Evolutionary conservation across 768 basidiomycete genomes (phyloP).

Genomic region (Cyclocybe aegerita): DNA sequence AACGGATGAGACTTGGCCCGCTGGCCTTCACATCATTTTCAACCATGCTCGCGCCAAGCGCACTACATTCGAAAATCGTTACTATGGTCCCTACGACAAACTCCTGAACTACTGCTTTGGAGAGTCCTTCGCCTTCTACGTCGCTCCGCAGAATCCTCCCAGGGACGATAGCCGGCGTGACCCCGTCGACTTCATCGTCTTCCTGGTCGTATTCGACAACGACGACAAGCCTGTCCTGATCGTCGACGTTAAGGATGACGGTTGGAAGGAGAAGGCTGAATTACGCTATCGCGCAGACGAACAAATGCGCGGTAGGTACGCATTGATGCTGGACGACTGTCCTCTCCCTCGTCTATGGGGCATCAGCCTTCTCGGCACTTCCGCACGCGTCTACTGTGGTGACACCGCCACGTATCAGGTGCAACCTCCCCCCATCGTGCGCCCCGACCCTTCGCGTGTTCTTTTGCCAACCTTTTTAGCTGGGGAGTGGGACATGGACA

Average conservation of each 20-base stretch:
- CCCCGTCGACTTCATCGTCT: constrained; percentile 8
- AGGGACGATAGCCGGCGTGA: neutral
- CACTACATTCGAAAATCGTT: constrained; percentile 8
- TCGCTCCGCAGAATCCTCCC: constrained; percentile 9
- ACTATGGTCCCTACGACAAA: constrained; percentile 16
- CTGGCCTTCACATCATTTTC: constrained; percentile 7
- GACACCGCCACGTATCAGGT: constrained; percentile 16
- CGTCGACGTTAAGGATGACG: constrained; percentile 10
- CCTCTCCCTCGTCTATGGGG: constrained; percentile 19
- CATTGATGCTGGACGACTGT: constrained; percentile 12
- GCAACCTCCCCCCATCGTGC: constrained; percentile 1
- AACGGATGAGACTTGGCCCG: constrained; percentile 9
- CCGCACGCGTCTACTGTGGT: constrained; percentile 35
- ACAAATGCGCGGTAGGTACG: constrained; percentile 3
- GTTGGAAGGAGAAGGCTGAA: constrained; percentile 6
- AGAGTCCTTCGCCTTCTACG: constrained; percentile 9
- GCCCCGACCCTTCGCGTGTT: constrained; percentile 2
- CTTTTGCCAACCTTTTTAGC: constrained; percentile 5
- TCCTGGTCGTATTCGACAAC: constrained; percentile 13
- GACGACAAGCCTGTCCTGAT: constrained; percentile 7
- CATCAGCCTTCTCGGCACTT: constrained; percentile 34
- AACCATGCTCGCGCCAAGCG: neutral
- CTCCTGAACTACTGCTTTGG: constrained; percentile 15
- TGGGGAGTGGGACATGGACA: constrained; percentile 8
- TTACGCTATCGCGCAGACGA: constrained; percentile 10